Evolutionary conservation across 2,329 filamentous ascomycete species (phyloP).

Genomic region (Sporothrix brasiliensis): DNA sequence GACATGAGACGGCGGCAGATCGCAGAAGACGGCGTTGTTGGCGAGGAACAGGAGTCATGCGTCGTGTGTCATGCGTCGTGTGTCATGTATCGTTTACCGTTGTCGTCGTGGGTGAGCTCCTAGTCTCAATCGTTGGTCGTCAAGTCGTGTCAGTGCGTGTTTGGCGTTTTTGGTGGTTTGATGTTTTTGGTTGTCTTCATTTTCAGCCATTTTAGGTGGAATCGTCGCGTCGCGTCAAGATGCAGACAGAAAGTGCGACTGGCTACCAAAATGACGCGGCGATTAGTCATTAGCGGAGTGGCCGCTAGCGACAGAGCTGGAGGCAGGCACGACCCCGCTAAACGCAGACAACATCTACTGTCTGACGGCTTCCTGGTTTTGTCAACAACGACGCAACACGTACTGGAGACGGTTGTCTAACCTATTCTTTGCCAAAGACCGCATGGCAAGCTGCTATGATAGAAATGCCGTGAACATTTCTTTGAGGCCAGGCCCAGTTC

Average conservation of each 20-base stretch:
- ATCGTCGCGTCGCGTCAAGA: constrained; percentile 29
- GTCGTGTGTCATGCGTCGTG: background rate
- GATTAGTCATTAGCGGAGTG: constrained; percentile 27
- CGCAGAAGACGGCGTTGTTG: background rate
- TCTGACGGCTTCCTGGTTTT: background rate
- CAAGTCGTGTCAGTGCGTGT: background rate
- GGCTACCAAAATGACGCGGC: constrained; percentile 7
- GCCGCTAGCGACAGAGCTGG: background rate
- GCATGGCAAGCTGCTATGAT: no score
- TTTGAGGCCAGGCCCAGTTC: no score
- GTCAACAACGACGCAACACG: background rate
- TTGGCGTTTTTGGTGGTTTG: background rate
- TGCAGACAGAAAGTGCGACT: constrained; percentile 11
- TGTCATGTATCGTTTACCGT: background rate
- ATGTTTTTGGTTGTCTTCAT: background rate
- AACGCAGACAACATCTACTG: background rate
- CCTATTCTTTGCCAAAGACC: background rate
- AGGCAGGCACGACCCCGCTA: background rate
- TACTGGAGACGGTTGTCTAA: background rate
- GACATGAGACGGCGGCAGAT: constrained; percentile 31
- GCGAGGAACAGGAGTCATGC: background rate
- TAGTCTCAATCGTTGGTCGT: background rate
- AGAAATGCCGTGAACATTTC: background rate
- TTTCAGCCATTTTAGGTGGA: background rate
- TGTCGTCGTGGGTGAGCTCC: no score